Evolutionary conservation across 257 asterid genomes (phyloP).

Genomic region (Solanum corneliomulleri): DNA sequence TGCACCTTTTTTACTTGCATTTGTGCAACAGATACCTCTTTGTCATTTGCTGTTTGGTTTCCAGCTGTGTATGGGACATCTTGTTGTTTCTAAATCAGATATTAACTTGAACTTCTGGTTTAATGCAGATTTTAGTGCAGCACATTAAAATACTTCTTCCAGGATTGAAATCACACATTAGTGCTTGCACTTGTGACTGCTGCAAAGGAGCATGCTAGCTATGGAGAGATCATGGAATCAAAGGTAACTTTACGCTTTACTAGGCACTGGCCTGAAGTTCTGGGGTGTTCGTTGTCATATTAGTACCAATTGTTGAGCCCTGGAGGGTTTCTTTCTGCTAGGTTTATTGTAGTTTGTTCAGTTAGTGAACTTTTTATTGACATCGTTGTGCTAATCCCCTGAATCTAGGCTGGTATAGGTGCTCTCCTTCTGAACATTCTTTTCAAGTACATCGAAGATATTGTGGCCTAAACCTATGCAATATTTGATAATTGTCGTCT

Average conservation of each 20-base stretch:
- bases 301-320: background rate
- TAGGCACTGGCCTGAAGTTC: background rate
- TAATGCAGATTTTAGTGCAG: slow-evolving; percentile 63
- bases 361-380: background rate
- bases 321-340: background rate
- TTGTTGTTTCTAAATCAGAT: background rate
- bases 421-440: slow-evolving; percentile 44
- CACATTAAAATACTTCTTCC: slow-evolving; percentile 81
- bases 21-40: background rate
- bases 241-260: slow-evolving; percentile 30
- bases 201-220: slow-evolving; percentile 81
- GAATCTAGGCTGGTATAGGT: slow-evolving; percentile 33
- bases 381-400: background rate
- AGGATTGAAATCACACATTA: slow-evolving; percentile 77
- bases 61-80: background rate
- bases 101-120: background rate
- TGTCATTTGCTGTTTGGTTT: background rate
- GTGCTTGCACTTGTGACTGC: slow-evolving; percentile 54
- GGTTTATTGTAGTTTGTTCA: background rate
- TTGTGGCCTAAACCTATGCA: background rate
- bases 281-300: background rate
- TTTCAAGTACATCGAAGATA: slow-evolving; percentile 85
- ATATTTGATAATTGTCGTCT: background rate
- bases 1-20: background rate
- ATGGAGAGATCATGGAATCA: slow-evolving; percentile 88